Conservation (phyloP, 2,329 filamentous ascomycete species). For the Aureobasidium sp. region DNA sequence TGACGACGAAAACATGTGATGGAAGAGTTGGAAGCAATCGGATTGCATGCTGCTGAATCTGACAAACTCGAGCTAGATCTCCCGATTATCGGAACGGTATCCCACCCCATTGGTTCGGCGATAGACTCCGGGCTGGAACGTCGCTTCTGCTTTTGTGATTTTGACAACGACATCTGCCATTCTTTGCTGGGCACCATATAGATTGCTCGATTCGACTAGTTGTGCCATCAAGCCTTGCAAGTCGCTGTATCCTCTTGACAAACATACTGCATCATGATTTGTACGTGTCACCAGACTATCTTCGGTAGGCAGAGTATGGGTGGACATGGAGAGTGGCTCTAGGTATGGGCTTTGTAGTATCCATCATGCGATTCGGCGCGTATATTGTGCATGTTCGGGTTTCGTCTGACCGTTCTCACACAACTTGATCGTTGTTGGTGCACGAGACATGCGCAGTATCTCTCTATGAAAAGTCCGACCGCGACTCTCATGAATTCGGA, state of each 20-base stretch:
- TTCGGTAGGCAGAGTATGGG: neutral
- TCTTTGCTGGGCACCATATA: neutral
- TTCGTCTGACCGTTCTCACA: neutral
- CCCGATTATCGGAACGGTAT: slow-evolving; percentile 1
- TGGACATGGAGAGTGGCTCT: neutral
- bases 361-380: neutral
- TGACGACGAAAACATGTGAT: neutral
- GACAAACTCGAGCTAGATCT: slow-evolving; percentile 5
- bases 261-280: neutral
- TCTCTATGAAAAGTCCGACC: neutral
- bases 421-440: neutral
- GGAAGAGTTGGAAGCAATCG: slow-evolving; percentile 9
- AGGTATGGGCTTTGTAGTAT: neutral
- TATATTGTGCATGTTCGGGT: neutral
- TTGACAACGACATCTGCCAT: neutral
- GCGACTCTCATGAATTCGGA: neutral
- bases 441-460: neutral
- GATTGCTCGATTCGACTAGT: neutral
- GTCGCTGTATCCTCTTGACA: too few relatives aligned
- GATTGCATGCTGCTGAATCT: neutral
- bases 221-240: neutral
- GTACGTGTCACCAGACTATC: neutral
- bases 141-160: neutral
- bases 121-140: neutral
- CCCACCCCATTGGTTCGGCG: neutral